Percentiles rank a stretch among this genome's conserved stretches.
Evolutionary conservation across 345 rosid species (phyloP).

Genomic region (Camelina laxa): DNA sequence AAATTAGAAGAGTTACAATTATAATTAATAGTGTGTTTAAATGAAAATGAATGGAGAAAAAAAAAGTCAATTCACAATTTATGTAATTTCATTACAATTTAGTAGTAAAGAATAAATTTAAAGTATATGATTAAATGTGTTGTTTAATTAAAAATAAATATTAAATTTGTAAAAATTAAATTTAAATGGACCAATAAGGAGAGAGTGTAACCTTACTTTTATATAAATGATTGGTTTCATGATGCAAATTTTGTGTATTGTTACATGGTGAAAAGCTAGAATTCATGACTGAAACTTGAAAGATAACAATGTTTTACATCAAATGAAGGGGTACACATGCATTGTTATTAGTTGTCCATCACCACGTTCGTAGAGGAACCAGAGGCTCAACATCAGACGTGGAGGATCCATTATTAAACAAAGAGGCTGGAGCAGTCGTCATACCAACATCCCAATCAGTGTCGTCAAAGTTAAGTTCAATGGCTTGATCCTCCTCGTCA

Average conservation of each 20-base stretch:
- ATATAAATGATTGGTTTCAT: not conserved
- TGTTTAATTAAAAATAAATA: no score
- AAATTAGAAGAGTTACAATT: no score
- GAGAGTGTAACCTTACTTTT: no score
- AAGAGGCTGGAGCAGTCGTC: constrained; percentile 33
- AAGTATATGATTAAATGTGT: no score
- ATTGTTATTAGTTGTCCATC: constrained; percentile 8
- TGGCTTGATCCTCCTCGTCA: constrained; percentile 34
- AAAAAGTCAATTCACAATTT: no score
- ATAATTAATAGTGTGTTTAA: no score
- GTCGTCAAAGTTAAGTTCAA: constrained; percentile 24
- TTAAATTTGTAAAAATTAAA: no score
- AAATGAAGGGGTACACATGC: not conserved
- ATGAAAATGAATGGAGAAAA: no score
- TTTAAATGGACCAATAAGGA: no score
- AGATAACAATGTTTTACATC: not conserved
- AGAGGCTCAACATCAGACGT: constrained; percentile 32
- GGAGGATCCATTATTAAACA: constrained; percentile 15
- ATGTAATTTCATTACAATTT: no score
- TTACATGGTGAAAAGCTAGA: not conserved
- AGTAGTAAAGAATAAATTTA: no score
- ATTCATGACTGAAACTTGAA: not conserved
- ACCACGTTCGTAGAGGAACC: constrained; percentile 35
- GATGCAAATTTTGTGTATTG: not conserved
- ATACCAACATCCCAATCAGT: constrained; percentile 33